phyloP scores from a whole-genome alignment of 129 eudicot genomes.

The Calendula officinalis region DNA sequence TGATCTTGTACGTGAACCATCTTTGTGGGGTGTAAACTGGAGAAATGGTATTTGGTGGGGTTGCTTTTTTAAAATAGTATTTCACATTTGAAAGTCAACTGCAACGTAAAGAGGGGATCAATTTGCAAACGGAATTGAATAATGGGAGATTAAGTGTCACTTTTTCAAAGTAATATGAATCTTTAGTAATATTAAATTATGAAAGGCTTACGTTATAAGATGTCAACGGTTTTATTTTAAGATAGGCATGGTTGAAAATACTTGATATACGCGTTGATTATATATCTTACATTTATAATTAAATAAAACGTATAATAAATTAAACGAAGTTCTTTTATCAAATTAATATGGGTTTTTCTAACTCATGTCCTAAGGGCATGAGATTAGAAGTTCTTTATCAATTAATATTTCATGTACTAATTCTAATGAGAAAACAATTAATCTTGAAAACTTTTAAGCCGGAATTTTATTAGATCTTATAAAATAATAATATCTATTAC shows the following conservation, averaged over 20 bases:
- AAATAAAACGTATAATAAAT: background rate
- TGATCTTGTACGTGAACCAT: slow-evolving; percentile 29
- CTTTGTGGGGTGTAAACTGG: slow-evolving; percentile 33
- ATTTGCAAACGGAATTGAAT: slow-evolving; percentile 18
- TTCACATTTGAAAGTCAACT: slow-evolving; percentile 29
- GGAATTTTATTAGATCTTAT: too few species aligned
- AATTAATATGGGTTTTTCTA: too few species aligned
- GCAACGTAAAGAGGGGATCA: slow-evolving; percentile 37
- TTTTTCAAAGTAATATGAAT: slow-evolving; percentile 29
- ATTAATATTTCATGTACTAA: too few species aligned
- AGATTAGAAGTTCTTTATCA: too few species aligned
- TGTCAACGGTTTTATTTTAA: slow-evolving; percentile 30
- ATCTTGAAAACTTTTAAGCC: too few species aligned
- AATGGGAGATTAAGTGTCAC: slow-evolving; percentile 31
- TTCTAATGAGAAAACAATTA: too few species aligned
- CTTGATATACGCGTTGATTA: slow-evolving; percentile 20
- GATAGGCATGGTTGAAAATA: slow-evolving; percentile 15
- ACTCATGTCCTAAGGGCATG: too few species aligned
- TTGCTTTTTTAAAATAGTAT: background rate
- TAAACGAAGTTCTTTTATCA: too few species aligned
- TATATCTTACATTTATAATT: slow-evolving; percentile 1
- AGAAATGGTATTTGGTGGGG: slow-evolving; percentile 37
- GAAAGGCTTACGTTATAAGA: slow-evolving; percentile 24
- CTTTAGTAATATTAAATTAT: slow-evolving; percentile 15
- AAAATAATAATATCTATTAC: too few species aligned